Conservation (phyloP, 208 protist genomes). For the Wallacemonas sp. region DNA sequence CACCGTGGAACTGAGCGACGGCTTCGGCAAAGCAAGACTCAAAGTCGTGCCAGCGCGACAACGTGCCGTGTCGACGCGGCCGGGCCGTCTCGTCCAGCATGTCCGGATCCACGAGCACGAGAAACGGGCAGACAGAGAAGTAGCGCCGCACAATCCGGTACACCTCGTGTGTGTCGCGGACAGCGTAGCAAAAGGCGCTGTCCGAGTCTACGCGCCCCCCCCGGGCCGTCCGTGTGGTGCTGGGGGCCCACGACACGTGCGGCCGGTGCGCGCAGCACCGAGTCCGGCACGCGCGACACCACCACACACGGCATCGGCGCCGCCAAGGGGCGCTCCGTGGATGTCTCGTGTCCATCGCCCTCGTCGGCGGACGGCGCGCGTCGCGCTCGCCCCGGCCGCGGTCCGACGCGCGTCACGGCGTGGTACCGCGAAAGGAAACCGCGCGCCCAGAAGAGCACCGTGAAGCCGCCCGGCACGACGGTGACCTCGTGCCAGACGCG, state of each 20-base stretch:
- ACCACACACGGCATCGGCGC: neutral
- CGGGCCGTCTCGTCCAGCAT: neutral
- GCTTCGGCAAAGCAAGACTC: conserved; percentile 12
- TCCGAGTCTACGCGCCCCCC: neutral
- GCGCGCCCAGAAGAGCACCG: conserved; percentile 24
- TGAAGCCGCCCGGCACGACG: conserved; percentile 22
- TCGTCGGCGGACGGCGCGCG: neutral
- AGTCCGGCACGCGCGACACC: conserved; percentile 4
- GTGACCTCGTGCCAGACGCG: conserved; percentile 18
- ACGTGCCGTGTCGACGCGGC: neutral
- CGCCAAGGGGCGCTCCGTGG: neutral
- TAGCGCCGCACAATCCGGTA: conserved; percentile 1
- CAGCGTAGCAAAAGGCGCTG: conserved; percentile 15
- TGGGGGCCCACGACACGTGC: neutral
- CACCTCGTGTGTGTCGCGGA: neutral
- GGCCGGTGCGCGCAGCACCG: neutral
- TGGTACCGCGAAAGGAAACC: neutral
- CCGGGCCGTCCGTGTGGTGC: neutral
- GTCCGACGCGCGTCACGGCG: conserved; percentile 7
- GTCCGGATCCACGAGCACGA: neutral
- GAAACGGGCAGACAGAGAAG: conserved; percentile 6
- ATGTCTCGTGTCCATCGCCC: neutral
- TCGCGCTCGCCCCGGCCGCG: neutral
- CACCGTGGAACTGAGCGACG: conserved; percentile 1
- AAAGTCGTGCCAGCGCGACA: neutral